Evolutionary conservation across 2,329 filamentous ascomycete species (phyloP), one percentile per base, ranked within the genome.

Genomic region (Colletotrichum cereale): DNA sequence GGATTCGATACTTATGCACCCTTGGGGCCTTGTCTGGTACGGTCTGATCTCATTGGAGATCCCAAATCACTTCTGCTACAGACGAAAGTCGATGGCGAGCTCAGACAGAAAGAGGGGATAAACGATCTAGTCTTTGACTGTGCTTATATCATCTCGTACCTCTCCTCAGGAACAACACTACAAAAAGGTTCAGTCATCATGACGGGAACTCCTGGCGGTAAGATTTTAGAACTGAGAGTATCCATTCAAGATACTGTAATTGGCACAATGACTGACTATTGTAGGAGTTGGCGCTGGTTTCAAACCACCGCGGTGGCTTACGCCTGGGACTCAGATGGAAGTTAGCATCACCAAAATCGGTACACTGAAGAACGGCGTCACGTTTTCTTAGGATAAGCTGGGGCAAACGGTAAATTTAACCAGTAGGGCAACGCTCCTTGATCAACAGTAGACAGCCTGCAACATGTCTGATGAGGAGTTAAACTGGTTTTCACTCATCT

Each of bases 1-100:
- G 85, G 86, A 0, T 90, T 90, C 65, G 87, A 90, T 73, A 87
- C 83, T 0, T 89, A 82, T 73, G 85, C 86, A 0, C 88, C 88
- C 0, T 67, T 90, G 0, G 88, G 87, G 0, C 87, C 87, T 0
- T 80, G 79, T 47, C 77, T 90, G 0, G 85, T 89, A 0, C 78
- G 79, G 1, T 77, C 79, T 0, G 77, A 77, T 1, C 66, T 87
- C 0, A 76, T 89, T 0, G 75, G 78, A 0, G 84, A 87, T 62
- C 86, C 86, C 0, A 77, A 75, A 1, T 74, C 77, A 21, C 78
- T 89, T 53, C 76, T 78, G 0, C 74, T 90, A 10, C 80, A 77
- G 64, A 89, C 86, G 0, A 77, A 79, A 1, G 78, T 89, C 0
- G 84, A 89, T 72, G 85, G 84, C 0, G 82, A 86, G 52, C 48